Evolutionary conservation across 768 basidiomycete species (phyloP).

Genomic region (Leucosporidium scottii): DNA sequence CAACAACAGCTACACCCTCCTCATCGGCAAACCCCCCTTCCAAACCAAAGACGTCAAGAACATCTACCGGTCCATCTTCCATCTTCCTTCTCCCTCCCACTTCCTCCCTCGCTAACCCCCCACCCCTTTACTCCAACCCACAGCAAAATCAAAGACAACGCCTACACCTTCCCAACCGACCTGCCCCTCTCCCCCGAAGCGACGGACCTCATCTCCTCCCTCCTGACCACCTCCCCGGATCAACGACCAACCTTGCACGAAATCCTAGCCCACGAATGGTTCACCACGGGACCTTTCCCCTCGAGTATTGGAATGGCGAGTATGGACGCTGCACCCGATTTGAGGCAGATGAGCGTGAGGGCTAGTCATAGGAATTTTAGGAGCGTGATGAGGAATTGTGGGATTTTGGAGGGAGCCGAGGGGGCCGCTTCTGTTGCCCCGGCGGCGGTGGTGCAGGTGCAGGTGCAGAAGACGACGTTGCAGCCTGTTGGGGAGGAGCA

Average conservation of each 20-base stretch:
- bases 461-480: slow-evolving; percentile 44
- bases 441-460: background rate
- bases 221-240: slow-evolving; percentile 62
- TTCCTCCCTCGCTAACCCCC: background rate
- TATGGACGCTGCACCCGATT: slow-evolving; percentile 47
- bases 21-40: slow-evolving; percentile 93
- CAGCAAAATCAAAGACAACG: slow-evolving; percentile 86
- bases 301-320: slow-evolving; percentile 71
- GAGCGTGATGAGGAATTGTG: slow-evolving; percentile 9
- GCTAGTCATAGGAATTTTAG: slow-evolving; percentile 15
- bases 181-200: slow-evolving; percentile 63
- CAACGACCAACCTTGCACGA: slow-evolving; percentile 74
- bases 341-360: background rate
- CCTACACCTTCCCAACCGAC: slow-evolving; percentile 83
- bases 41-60: slow-evolving; percentile 97
- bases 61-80: slow-evolving; percentile 56
- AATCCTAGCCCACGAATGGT: slow-evolving; percentile 78
- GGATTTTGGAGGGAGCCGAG: slow-evolving; percentile 17
- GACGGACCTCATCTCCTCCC: slow-evolving; percentile 68
- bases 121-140: too few species aligned
- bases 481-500: slow-evolving; percentile 50
- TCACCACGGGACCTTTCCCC: slow-evolving; percentile 69
- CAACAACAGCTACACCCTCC: slow-evolving; percentile 62
- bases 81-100: slow-evolving; percentile 35
- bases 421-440: too few species aligned